Evolutionary conservation across 1,139 yeast genomes (phyloP), one percentile per base, ranked within the genome.

Genomic region (Magnusiomyces suaveolens): DNA sequence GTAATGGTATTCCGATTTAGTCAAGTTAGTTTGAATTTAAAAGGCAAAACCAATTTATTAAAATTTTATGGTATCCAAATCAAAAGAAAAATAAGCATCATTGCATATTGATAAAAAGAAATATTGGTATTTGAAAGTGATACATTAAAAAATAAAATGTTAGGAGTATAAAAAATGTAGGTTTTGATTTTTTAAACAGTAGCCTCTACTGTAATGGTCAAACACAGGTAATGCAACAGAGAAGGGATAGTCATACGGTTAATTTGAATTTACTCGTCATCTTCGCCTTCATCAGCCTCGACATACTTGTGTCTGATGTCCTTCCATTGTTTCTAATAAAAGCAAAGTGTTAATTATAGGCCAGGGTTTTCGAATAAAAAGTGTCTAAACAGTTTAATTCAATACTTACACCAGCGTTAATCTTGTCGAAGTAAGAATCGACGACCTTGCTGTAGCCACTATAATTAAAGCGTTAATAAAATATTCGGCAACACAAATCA

Each of bases 401-500:
- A n/a, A 1, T 16, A 64, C 71, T 63, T 67, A 68, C 72, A 66
- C 97, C 98, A 70, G 78, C 79, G 83, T 92, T 92, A 77, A 85
- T 87, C 72, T 75, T 75, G 71, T 87, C 95, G 78, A 85, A 92
- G 86, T 88, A 85, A 55, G 70, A 71, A 70, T 89, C 90, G 62
- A 90, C 79, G 61, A 82, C 84, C 61, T 75, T 73, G 73, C 89
- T 96, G 70, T 89, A 90, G 67, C 80, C 81, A 60, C 73, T 69
- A 54, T 16, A 53, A 25, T 32, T n/a, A 6, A 12, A 6, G 33
- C 12, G 33, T 29, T 36, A 36, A 36, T 36, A 8, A 36, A 36
- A 36, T 8, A 8, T 6, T 29, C 12, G 12, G 18, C 41, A 33
- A 20, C 38, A 18, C 2, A 32, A 29, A 16, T 24, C 33, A 6